Conservation (phyloP, 2,329 filamentous ascomycete genomes). For the Aureobasidium lini region DNA sequence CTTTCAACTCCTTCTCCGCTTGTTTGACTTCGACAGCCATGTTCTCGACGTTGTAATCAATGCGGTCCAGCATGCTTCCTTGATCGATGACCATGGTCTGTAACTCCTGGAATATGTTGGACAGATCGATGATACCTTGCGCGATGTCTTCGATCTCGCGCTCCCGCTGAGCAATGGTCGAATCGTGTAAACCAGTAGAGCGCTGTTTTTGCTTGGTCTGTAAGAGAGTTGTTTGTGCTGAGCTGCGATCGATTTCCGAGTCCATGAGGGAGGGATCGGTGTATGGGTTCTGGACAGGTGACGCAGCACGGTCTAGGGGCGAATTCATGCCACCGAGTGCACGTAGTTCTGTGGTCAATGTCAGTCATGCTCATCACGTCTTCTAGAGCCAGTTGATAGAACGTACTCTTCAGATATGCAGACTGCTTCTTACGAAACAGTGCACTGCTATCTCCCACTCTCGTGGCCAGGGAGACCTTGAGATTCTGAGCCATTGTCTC, state of each 20-base stretch:
- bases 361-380: slow-evolving; percentile 31
- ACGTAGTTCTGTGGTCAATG: slow-evolving; percentile 30
- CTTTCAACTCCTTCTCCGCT: slow-evolving; percentile 83
- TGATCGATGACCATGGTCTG: slow-evolving; percentile 72
- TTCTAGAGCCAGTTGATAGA: slow-evolving; percentile 30
- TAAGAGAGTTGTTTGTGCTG: slow-evolving; percentile 82
- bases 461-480: slow-evolving; percentile 78
- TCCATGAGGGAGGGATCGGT: slow-evolving; percentile 83
- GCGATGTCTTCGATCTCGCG: slow-evolving; percentile 97
- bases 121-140: slow-evolving; percentile 93
- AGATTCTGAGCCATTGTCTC: slow-evolving; percentile 96
- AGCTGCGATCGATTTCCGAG: slow-evolving; percentile 86
- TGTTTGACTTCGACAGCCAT: slow-evolving; percentile 92
- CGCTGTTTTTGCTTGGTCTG: slow-evolving; percentile 60
- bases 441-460: slow-evolving; percentile 87
- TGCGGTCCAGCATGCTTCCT: slow-evolving; percentile 44
- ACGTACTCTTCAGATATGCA: slow-evolving; percentile 82
- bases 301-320: slow-evolving; percentile 39
- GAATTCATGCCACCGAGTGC: slow-evolving; percentile 41
- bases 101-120: slow-evolving; percentile 92
- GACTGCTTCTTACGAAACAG: slow-evolving; percentile 96
- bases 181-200: slow-evolving; percentile 64
- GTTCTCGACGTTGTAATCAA: slow-evolving; percentile 83
- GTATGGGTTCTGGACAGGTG: slow-evolving; percentile 56
- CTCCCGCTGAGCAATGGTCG: slow-evolving; percentile 82